Evolutionary conservation across 169 alveolate species (phyloP).

Genomic region (Plasmodium ovale): DNA sequence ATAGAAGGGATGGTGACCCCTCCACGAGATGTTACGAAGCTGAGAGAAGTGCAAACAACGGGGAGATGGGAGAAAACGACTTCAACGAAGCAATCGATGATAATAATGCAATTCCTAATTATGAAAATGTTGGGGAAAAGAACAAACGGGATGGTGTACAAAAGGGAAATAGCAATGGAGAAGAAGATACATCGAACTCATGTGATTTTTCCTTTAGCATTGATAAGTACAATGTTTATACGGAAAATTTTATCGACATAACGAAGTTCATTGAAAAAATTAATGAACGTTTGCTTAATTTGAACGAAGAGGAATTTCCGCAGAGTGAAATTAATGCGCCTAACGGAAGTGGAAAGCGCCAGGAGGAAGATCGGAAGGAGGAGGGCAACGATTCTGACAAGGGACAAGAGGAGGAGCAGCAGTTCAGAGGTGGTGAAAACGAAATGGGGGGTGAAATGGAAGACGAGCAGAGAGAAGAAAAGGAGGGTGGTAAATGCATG

Average conservation of each 20-base stretch:
- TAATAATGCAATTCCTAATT: not conserved
- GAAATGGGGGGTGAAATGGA: not conserved
- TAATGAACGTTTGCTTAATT: slow-evolving; percentile 16
- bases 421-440: not conserved
- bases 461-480: too few species aligned
- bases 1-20: not conserved
- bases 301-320: slow-evolving; percentile 4
- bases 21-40: not conserved
- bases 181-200: slow-evolving; percentile 8
- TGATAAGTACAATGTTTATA: slow-evolving; percentile 70
- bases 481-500: too few species aligned
- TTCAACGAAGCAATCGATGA: not conserved
- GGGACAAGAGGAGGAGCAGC: not conserved
- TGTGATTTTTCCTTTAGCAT: slow-evolving; percentile 39
- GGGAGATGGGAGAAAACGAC: not conserved
- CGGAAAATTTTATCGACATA: slow-evolving; percentile 65
- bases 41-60: slow-evolving; percentile 7
- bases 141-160: not conserved
- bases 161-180: slow-evolving; percentile 14
- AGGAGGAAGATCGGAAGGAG: slow-evolving; percentile 21
- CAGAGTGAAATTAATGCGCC: slow-evolving; percentile 78
- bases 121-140: not conserved
- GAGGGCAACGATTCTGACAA: slow-evolving; percentile 36
- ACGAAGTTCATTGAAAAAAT: slow-evolving; percentile 53
- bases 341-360: slow-evolving; percentile 70